These are phyloP conservation scores for Stylosanthes scabra DNA, from an alignment of 331 rosid species.

Conservation along the genomic window DNA sequence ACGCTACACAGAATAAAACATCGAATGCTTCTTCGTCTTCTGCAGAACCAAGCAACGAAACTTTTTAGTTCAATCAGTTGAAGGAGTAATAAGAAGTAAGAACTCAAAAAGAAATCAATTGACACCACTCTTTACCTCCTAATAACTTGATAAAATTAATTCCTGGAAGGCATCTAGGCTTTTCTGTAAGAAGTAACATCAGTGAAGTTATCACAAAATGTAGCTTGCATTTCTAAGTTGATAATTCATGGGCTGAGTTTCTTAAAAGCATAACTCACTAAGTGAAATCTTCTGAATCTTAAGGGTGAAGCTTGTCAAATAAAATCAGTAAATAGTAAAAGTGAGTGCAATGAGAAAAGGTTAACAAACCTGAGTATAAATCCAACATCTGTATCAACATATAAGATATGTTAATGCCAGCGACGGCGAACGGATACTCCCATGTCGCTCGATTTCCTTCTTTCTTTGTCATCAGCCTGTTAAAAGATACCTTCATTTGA, in stretches of 20 bases:
- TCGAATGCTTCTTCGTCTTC: conserved; percentile 93
- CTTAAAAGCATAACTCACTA: too few relatives aligned
- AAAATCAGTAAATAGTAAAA: too few relatives aligned
- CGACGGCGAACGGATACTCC: conserved; percentile 99
- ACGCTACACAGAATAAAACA: conserved; percentile 83
- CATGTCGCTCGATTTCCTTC: conserved; percentile 87
- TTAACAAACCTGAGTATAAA: conserved; percentile 66
- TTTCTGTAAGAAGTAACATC: conserved; percentile 49
- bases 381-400: conserved; percentile 96
- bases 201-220: conserved; percentile 22
- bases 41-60: conserved; percentile 45
- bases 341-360: neutral
- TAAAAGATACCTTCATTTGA: conserved; percentile 94
- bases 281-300: too few relatives aligned
- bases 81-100: conserved; percentile 7
- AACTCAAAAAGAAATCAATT: conserved; percentile 1
- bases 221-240: conserved; percentile 18
- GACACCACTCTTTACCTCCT: conserved; percentile 69
- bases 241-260: too few relatives aligned
- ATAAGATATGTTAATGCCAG: conserved; percentile 88
- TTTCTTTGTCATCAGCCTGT: conserved; percentile 81
- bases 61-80: conserved; percentile 12
- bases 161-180: conserved; percentile 89
- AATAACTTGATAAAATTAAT: conserved; percentile 74
- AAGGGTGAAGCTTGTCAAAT: too few relatives aligned